These are phyloP conservation scores for Phytophthora tubulina DNA, from an alignment of 352 stramenopile genomes.

Conservation along the genomic window DNA sequence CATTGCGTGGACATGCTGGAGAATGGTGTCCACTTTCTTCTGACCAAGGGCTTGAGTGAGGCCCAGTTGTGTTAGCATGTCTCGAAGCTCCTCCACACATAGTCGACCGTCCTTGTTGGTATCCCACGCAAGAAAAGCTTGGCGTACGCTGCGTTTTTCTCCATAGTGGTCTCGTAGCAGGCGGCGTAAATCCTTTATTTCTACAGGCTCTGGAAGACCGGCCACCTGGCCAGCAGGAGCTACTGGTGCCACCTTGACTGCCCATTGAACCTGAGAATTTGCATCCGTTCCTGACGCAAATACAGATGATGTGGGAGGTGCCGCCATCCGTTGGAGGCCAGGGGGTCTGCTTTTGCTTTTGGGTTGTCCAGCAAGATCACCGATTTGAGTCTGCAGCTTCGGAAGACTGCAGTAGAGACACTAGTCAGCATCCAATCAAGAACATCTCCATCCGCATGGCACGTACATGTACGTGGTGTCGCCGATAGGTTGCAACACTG, in stretches of 20 bases:
- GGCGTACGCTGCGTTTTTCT: conserved; percentile 62
- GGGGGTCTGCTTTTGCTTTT: conserved; percentile 1
- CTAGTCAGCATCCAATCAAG: neutral
- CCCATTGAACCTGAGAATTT: conserved; percentile 50
- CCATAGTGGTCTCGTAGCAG: conserved; percentile 68
- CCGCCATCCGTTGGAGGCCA: neutral
- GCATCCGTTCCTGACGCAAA: conserved; percentile 13
- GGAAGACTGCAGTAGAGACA: conserved; percentile 18
- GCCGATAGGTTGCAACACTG: neutral
- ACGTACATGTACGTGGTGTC: conserved; percentile 31
- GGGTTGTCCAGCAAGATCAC: neutral
- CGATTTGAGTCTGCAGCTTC: conserved; percentile 15
- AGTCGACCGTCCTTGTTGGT: conserved; percentile 63
- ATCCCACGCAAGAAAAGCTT: conserved; percentile 71
- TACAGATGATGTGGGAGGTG: neutral
- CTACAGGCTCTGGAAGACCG: conserved; percentile 1
- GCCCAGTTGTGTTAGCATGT: conserved; percentile 57
- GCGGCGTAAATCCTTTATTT: conserved; percentile 47
- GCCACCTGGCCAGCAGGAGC: neutral
- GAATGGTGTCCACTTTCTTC: conserved; percentile 48
- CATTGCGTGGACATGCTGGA: conserved; percentile 46
- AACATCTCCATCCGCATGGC: neutral
- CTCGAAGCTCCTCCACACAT: conserved; percentile 44
- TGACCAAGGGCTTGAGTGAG: conserved; percentile 47
- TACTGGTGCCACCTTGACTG: conserved; percentile 34